Base-by-base conservation (phyloP, 2,329 filamentous ascomycete genomes). In the Endoconidiophora laricicola region DNA sequence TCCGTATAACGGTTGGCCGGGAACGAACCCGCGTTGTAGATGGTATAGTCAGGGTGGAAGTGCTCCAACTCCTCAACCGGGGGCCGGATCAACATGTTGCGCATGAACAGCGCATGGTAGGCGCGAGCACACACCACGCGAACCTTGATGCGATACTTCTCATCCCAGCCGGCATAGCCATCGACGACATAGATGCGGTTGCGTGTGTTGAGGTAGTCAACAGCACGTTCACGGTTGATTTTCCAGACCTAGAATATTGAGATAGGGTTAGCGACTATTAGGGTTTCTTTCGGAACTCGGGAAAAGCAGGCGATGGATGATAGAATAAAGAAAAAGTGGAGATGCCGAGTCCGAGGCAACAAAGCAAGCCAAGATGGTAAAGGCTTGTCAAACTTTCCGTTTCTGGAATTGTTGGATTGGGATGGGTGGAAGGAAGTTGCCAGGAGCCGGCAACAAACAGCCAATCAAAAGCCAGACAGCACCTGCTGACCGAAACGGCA, bases 41-140 rank as follows among this genome's bases (percentile, higher is more conserved):
- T 96, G 62, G 90, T 90, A 74, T 98, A 98, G 74, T 98, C 90
- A 60, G 91, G 91, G 69, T 94, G 86, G 79, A 98, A 98, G 70
- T 86, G 79, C 72, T 94, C 83, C 50, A 98, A 81, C 74, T 98
- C 88, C 69, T 93, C 85, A 56, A 78, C 78, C 48, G 81, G 74
- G 56, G 91, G 91, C 60, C 91, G 84, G 73, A 98, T 98, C 64
- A 98, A 83, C 91, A 98, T 98, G 77, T 98, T 98, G 65, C 88
- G 86, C 91, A 98, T 98, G 80, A 98, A 98, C 57, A 98, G 79
- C 55, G 91, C 91, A 77, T 98, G 91, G 77, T 98, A 98, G 68
- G 91, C 91, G 65, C 91, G 88, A 58, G 91, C 91, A 72, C 91
- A 98, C 64, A 98, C 88, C 57, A 98, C 90, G 63, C 91, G 88